Conservation (phyloP, 1,284 basidiomycete genomes). For the Trametes sp. region DNA sequence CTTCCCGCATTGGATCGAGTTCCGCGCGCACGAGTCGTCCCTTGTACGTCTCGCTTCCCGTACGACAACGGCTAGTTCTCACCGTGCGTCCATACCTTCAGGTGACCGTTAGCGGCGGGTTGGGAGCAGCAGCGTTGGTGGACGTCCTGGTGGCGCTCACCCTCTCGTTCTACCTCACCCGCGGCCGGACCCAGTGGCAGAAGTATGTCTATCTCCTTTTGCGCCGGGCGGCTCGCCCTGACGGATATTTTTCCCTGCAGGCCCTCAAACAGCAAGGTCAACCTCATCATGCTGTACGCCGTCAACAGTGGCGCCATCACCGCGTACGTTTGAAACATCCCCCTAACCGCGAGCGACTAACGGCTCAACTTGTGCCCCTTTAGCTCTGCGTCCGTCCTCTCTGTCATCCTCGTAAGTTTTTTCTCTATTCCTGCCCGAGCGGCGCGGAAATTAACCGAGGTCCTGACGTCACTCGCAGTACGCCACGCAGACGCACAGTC, state of each 20-base stretch:
- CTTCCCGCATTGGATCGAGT: slow-evolving; percentile 18
- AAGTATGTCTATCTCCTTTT: not conserved
- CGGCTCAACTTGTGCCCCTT: not conserved
- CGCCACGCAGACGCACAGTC: slow-evolving; percentile 18
- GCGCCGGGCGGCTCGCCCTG: not conserved
- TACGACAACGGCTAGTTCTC: not conserved
- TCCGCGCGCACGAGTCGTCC: slow-evolving; percentile 18
- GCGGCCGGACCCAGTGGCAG: slow-evolving; percentile 19
- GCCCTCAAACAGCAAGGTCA: slow-evolving; percentile 20
- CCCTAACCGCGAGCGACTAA: not conserved
- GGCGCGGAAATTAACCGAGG: not conserved
- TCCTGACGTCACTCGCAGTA: slow-evolving; percentile 11
- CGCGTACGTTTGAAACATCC: slow-evolving; percentile 8
- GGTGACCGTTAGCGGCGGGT: slow-evolving; percentile 26
- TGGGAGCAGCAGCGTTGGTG: slow-evolving; percentile 22
- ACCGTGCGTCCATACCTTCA: not conserved
- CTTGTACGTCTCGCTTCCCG: not conserved
- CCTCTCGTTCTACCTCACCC: slow-evolving; percentile 23
- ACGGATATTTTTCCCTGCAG: slow-evolving; percentile 4
- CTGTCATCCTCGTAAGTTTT: slow-evolving; percentile 21
- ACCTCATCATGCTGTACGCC: slow-evolving; percentile 26
- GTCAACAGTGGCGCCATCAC: slow-evolving; percentile 31
- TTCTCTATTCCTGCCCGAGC: not conserved
- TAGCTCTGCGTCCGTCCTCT: slow-evolving; percentile 23
- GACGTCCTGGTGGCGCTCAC: slow-evolving; percentile 29